These are phyloP conservation scores for Cercospora zeae-maydis DNA, from an alignment of 2,329 filamentous ascomycete species.

Conservation along the genomic window DNA sequence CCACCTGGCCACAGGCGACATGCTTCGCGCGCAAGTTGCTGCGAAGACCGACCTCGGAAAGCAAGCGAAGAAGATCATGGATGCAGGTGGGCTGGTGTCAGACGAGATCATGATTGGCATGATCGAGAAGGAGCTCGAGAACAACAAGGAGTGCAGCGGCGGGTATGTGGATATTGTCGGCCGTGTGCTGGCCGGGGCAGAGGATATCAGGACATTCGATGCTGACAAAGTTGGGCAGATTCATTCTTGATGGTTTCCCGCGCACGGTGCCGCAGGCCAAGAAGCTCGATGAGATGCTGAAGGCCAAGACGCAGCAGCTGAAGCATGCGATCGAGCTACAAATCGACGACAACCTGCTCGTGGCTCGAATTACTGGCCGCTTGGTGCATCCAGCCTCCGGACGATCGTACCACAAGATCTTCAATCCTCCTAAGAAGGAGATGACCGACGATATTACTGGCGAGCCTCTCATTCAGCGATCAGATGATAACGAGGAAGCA, in stretches of 20 bases:
- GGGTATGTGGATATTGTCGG: constrained; percentile 59
- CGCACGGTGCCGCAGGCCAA: constrained; percentile 94
- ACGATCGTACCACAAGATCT: constrained; percentile 95
- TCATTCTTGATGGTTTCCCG: constrained; percentile 98
- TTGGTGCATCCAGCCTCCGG: constrained; percentile 93
- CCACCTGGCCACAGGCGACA: constrained; percentile 96
- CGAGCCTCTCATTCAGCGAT: constrained; percentile 92
- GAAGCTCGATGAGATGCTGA: constrained; percentile 89
- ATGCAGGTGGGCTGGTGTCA: constrained; percentile 92
- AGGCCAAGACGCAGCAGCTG: constrained; percentile 71
- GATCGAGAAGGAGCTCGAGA: constrained; percentile 96
- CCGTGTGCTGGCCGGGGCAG: background rate
- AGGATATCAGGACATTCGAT: background rate
- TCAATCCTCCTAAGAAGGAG: constrained; percentile 90
- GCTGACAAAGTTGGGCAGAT: constrained; percentile 53
- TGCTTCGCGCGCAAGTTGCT: constrained; percentile 96
- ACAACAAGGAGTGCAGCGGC: constrained; percentile 92
- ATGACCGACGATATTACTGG: constrained; percentile 98
- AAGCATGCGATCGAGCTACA: constrained; percentile 95
- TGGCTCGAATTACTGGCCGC: constrained; percentile 93
- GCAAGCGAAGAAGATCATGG: constrained; percentile 99
- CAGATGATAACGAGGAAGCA: constrained; percentile 93
- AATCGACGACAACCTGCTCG: constrained; percentile 90
- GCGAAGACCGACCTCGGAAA: constrained; percentile 93
- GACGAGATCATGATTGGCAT: constrained; percentile 99